Base-by-base conservation (phyloP, 176 grass and related monocot species). In the Bothriochloa decipiens region DNA sequence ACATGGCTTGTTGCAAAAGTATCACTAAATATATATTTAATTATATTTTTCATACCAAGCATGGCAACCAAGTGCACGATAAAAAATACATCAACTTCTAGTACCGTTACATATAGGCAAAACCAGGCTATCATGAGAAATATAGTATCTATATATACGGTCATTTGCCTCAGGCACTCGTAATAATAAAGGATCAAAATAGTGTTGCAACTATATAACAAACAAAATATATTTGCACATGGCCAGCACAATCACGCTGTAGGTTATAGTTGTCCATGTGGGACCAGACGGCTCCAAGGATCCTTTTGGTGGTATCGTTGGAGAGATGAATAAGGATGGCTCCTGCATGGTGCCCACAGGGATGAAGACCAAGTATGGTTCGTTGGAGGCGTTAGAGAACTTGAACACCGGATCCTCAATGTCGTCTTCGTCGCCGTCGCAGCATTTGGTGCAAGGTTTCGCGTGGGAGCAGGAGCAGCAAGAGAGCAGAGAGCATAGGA, bases 221-320 rank as follows among this genome's bases (percentile, higher is more conserved):
- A 68, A 68, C 65, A 68, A 68, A 68, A 68, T 68, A 68, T 68
- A 68, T 36, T 68, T 68, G 1, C 65, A 68, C 65, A 68, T 68
- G 6, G 32, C 65, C 16, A 68, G 65, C 16, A 68, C 65, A 68
- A 37, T 37, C 12, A 18, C 32, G 17, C 65, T 68, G 3, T 68
- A 37, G 6, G 29, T 37, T 37, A 68, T 68, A 10, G 65, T 37
- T 4, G 65, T 68, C 65, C 65, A 37, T 8, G 65, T 68, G 65
- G 65, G 65, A 68, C 15, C 32, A 37, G 32, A 10, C 7, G 32
- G 29, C 65, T 68, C 32, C 17, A 68, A 20, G 2, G 65, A 37
- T 11, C 7, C 7, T 36, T 37, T 37, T 39, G 7, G 33, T 37
- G 33, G 66, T 68, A 68, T 22, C 18, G 8, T 39, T 5, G 66